Evolutionary conservation across 2,329 filamentous ascomycete species (phyloP), one percentile per base, ranked within the genome.

Genomic region (Trichophyton equinum): DNA sequence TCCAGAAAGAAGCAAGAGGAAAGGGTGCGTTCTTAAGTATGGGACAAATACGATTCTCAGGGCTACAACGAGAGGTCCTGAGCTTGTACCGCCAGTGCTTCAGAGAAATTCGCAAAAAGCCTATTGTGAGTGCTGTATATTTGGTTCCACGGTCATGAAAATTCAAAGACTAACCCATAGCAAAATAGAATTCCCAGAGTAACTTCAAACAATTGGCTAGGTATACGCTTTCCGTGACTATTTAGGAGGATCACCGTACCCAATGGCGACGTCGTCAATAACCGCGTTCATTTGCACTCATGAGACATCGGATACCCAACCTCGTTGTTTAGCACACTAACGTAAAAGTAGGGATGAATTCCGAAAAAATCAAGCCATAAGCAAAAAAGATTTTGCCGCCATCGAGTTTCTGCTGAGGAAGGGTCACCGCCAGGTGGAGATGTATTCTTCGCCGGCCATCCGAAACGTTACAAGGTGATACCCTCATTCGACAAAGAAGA

Each of bases 31-130:
- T 36, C 33, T n/a, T 8, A n/a, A 15, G 33, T 33, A 27, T 11
- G 36, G 55, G 11, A 9, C 22, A 18, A 33, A 62, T 42, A 27
- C 57, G 33, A 30, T 78, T 91, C 27, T 95, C 91, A 6, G 94
- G 94, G 40, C 79, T 97, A n/a, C 92, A 97, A 72, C 86, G 83
- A 68, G 90, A 96, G 69, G 92, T 96, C 2, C 74, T 97, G 58
- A 80, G 85, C 38, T 82, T 99, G 13, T 99, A 97, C 73, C 85
- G 92, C 62, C 83, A 85, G 70, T 97, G 92, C 69, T 78, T 99
- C 27, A 84, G 91, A 62, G 89, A 88, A 69, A 85, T 87, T 62
- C 83, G 86, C 63, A 86, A 85, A 69, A 97, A 99, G 73, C 90
- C 91, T 57, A 71, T 76, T 68, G 89, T 92, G 73, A 68, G 80